Conservation (phyloP, 768 basidiomycete species). For the Lanmaoa rubissima region DNA sequence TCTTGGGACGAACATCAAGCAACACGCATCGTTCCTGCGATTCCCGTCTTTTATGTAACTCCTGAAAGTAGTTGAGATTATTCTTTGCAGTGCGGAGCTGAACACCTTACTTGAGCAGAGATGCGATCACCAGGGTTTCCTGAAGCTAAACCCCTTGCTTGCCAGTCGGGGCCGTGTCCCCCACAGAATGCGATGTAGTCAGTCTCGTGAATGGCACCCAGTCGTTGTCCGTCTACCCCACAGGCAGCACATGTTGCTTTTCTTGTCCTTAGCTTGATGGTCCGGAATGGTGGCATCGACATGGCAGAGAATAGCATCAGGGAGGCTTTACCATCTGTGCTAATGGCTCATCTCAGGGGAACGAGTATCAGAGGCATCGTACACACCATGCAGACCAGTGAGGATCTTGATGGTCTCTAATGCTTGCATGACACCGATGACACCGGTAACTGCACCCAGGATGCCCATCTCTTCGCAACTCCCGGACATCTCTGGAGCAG, state of each 20-base stretch:
- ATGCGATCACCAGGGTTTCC: slow-evolving; percentile 44
- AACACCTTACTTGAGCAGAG: slow-evolving; percentile 38
- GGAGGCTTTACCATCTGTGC: slow-evolving; percentile 55
- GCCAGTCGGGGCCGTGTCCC: slow-evolving; percentile 66
- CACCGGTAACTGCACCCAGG: slow-evolving; percentile 83
- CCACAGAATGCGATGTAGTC: slow-evolving; percentile 92
- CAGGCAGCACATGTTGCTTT: slow-evolving; percentile 77
- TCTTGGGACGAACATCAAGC: slow-evolving; percentile 76
- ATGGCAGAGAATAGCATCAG: slow-evolving; percentile 77
- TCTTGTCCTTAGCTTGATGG: slow-evolving; percentile 73
- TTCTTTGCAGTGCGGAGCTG: neutral
- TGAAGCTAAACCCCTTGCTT: slow-evolving; percentile 46
- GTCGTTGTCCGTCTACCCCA: slow-evolving; percentile 45
- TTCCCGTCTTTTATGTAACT: slow-evolving; percentile 42
- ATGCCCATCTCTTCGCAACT: slow-evolving; percentile 90
- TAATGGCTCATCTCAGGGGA: slow-evolving; percentile 3
- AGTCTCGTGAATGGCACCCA: slow-evolving; percentile 48
- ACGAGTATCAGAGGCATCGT: neutral
- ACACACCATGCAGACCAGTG: slow-evolving; percentile 60
- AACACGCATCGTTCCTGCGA: slow-evolving; percentile 36
- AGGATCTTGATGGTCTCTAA: slow-evolving; percentile 83
- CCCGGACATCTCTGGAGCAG: slow-evolving; percentile 59
- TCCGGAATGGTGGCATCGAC: slow-evolving; percentile 69
- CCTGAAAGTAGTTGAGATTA: slow-evolving; percentile 36
- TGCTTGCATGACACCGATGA: slow-evolving; percentile 89